Percentiles rank a stretch among this genome's conserved stretches.
Conservation (phyloP, 1,139 yeast species). For the Sugiyamaella xylanicola region DNA sequence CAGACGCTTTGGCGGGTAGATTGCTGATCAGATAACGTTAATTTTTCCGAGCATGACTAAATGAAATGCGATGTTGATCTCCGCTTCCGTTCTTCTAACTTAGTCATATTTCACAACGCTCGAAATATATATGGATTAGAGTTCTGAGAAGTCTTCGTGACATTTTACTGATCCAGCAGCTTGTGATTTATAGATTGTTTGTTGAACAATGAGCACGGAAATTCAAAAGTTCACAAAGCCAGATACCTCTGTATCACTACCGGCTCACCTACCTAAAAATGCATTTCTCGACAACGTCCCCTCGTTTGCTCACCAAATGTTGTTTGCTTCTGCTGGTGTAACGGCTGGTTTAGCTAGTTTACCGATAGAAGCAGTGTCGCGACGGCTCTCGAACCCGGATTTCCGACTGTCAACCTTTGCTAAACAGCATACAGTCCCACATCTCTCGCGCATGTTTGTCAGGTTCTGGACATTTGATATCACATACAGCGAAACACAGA, state of each 20-base stretch:
- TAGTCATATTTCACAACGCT: background rate
- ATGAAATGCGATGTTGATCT: background rate
- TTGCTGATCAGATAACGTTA: background rate
- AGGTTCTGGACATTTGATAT: conserved; percentile 21
- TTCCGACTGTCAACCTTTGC: conserved; percentile 12
- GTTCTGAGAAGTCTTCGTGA: too few species aligned
- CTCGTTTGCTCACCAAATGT: conserved; percentile 13
- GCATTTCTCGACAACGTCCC: conserved; percentile 12
- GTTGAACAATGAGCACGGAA: conserved; percentile 4
- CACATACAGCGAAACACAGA: conserved; percentile 7
- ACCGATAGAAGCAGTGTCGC: conserved; percentile 15
- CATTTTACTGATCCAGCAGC: background rate
- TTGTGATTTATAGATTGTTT: background rate
- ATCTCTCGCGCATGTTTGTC: conserved; percentile 6
- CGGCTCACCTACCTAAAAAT: background rate
- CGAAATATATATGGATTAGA: background rate
- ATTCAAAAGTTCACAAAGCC: conserved; percentile 5
- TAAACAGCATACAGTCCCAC: conserved; percentile 12
- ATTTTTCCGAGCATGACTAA: background rate
- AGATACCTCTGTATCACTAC: background rate
- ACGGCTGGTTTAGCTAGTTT: conserved; percentile 14
- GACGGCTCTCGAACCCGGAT: conserved; percentile 2
- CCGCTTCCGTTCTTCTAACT: background rate
- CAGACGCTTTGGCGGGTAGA: background rate
- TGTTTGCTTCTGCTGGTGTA: conserved; percentile 15